These are phyloP conservation scores for Tricladium varicosporioides DNA, from an alignment of 2,329 filamentous ascomycete genomes.

Conservation along the genomic window DNA sequence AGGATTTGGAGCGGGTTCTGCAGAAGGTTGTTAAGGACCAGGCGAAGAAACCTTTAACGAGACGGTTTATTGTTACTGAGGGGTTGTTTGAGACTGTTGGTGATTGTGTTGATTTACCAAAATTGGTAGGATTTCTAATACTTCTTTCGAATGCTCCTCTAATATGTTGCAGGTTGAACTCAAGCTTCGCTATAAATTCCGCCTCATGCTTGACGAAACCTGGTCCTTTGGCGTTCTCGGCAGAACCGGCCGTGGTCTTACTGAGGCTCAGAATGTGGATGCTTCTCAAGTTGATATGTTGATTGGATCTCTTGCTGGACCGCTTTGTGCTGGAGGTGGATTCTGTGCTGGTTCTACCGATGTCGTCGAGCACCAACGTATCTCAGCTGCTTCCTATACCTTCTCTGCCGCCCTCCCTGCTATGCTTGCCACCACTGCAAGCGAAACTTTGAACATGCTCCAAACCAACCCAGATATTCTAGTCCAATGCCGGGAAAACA, in stretches of 20 bases:
- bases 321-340: slow-evolving; percentile 87
- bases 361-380: slow-evolving; percentile 93
- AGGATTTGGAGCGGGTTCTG: slow-evolving; percentile 83
- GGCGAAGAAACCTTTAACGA: slow-evolving; percentile 76
- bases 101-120: slow-evolving; percentile 80
- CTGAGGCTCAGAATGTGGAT: slow-evolving; percentile 96
- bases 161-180: slow-evolving; percentile 66
- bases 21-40: slow-evolving; percentile 85
- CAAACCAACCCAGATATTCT: slow-evolving; percentile 86
- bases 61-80: slow-evolving; percentile 94
- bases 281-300: slow-evolving; percentile 95
- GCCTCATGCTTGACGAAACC: slow-evolving; percentile 94
- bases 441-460: slow-evolving; percentile 82
- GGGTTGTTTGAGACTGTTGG: slow-evolving; percentile 89
- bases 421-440: slow-evolving; percentile 91
- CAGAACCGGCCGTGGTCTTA: slow-evolving; percentile 85
- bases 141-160: not conserved
- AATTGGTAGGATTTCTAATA: slow-evolving; percentile 58
- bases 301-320: slow-evolving; percentile 84
- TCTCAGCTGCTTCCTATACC: slow-evolving; percentile 88
- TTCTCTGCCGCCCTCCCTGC: slow-evolving; percentile 94
- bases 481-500: slow-evolving; percentile 77
- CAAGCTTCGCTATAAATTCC: slow-evolving; percentile 96
- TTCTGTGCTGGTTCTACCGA: slow-evolving; percentile 93
- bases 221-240: slow-evolving; percentile 96